A percentile compares a stretch with the other conserved stretches of the same genome.
Conservation (phyloP, 768 basidiomycete genomes). For the Ephemerocybe angulata region DNA sequence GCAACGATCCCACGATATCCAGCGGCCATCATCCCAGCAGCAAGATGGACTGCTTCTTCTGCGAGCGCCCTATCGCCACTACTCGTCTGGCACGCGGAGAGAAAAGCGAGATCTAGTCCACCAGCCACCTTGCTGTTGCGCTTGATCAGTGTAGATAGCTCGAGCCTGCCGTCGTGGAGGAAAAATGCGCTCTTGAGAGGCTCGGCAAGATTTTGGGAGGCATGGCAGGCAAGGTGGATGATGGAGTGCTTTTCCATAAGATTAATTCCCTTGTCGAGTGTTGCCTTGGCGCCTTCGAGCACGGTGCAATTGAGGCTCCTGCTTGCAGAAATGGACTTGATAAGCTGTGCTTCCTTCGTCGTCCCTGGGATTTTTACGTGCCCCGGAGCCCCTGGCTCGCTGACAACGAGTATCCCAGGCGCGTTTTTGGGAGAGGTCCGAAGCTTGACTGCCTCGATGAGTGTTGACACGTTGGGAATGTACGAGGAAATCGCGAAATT, state of each 20-base stretch:
- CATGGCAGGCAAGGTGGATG: conserved; percentile 17
- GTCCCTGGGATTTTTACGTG: conserved; percentile 7
- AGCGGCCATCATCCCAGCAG: conserved; percentile 16
- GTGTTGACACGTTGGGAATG: conserved; percentile 13
- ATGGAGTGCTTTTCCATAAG: conserved; percentile 9
- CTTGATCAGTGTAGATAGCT: conserved; percentile 11
- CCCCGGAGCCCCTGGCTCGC: not conserved
- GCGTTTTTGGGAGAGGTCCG: no score
- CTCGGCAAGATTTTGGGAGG: conserved; percentile 5
- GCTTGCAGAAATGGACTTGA: not conserved
- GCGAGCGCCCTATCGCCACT: conserved; percentile 10
- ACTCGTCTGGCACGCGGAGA: conserved; percentile 18
- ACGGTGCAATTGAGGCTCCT: no score
- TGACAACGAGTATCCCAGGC: not conserved
- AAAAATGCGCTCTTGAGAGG: conserved; percentile 13
- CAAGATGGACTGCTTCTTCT: conserved; percentile 18
- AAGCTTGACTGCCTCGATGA: not conserved
- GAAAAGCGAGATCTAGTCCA: conserved; percentile 14
- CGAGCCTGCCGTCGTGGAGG: conserved; percentile 9
- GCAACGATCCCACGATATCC: conserved; percentile 16
- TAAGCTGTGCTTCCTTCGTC: conserved; percentile 3
- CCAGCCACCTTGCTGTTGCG: conserved; percentile 2
- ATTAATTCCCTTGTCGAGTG: not conserved
- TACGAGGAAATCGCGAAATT: conserved; percentile 20
- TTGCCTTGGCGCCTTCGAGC: no score